Percentiles rank a stretch among this genome's conserved stretches.
These are phyloP conservation scores for Leptographium procerum DNA, from an alignment of 2,329 filamentous ascomycete genomes.

Conservation along the genomic window DNA sequence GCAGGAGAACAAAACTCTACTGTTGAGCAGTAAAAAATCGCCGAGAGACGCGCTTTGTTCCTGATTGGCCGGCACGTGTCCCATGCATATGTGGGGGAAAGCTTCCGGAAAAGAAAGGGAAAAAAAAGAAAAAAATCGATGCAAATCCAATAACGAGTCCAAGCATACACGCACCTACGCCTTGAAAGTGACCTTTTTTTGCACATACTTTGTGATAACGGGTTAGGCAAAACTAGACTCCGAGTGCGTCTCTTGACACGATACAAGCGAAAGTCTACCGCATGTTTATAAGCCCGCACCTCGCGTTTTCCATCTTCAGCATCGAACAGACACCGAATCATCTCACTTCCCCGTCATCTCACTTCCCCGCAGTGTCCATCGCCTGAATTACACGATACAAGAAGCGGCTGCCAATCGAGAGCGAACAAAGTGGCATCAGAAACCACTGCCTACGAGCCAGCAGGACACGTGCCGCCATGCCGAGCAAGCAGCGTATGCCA, in stretches of 20 bases:
- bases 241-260: neutral
- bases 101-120: neutral
- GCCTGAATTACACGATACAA: too few species aligned
- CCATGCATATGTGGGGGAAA: slow-evolving; percentile 4
- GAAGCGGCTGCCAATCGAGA: too few species aligned
- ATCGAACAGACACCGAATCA: neutral
- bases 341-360: too few species aligned
- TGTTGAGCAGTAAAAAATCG: too few species aligned
- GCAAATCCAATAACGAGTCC: neutral
- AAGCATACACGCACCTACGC: neutral
- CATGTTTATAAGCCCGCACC: neutral
- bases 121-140: neutral
- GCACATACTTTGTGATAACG: too few species aligned
- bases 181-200: too few species aligned
- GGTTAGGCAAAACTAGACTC: too few species aligned
- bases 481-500: neutral
- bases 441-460: neutral
- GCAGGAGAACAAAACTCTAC: slow-evolving; percentile 8
- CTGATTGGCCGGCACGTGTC: slow-evolving; percentile 5
- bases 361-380: too few species aligned
- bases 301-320: neutral
- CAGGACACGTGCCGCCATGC: neutral
- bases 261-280: neutral
- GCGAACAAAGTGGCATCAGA: too few species aligned
- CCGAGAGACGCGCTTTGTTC: neutral